Evolutionary conservation across 2,329 filamentous ascomycete genomes (phyloP), one percentile per base, ranked within the genome.

Genomic region (Pseudogymnoascus sp.): DNA sequence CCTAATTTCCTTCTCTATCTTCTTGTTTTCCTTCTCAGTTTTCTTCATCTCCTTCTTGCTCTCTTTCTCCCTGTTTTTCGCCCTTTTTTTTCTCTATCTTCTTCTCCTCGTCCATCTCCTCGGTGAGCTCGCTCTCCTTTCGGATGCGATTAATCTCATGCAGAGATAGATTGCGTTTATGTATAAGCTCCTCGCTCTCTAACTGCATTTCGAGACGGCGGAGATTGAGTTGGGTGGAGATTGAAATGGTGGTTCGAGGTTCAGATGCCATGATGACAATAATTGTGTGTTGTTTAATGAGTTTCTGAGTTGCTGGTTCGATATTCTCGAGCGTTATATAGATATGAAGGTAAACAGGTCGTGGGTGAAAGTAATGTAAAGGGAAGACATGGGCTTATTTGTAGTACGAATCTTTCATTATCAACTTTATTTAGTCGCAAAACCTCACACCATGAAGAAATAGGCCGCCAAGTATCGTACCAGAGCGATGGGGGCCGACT

Each of bases 61-160:
- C 28, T 31, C 28, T 31, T 31, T 31, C 8, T 31, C 28, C 8
- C 28, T 31, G 1, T 2, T 31, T 8, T 11, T 31, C 8, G 28
- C 9, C 31, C 28, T 63, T 62, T 12, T 63, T 63, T 6, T 11
- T 37, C 28, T 61, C 3, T 9, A 41, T n/a, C 23, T 25, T 49
- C 7, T 25, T 49, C 14, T 49, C 12, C 23, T 38, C 40, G 3
- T 62, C 41, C 12, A 65, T 61, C 37, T 63, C 59, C 35, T 62
- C 66, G 52, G 58, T 55, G 12, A 65, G 61, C 16, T 66, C 63
- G 9, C 65, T 63, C 18, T 63, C 59, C 38, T 63, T 37, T 23
- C 41, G 35, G 38, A 41, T 41, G 38, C 7, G 8, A 3, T 16
- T 41, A 12, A 5, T 5, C 12, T 38, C 37, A 38, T n/a, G 7